Base-by-base conservation (phyloP, 2,329 filamentous ascomycete genomes). In the Botrytis paeoniae region DNA sequence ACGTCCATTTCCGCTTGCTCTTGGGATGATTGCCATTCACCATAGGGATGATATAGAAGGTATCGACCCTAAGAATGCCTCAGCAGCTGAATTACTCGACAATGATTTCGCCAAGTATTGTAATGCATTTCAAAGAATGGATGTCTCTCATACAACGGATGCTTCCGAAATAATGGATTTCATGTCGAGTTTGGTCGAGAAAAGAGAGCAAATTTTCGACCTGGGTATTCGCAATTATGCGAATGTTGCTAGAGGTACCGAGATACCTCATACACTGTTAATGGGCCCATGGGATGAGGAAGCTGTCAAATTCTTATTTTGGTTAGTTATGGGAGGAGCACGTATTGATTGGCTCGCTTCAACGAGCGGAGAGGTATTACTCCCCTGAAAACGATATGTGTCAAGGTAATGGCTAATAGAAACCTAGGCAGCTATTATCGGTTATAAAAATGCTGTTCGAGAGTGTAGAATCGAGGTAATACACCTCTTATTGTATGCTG, bases 241-340 rank as follows among this genome's bases (percentile, higher is more conserved):
- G 8, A 74, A 77, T 59, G 32, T 79, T 37, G 73, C 75, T 14
- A 43, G 72, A 32, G 71, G 66, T 14, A 69, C 74, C 29, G 75
- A 79, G 69, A 79, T 81, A 48, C 80, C 80, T 3, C 62, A 77
- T 32, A 77, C 74, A 41, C 74, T 81, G n/a, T 76, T 81, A 12
- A 69, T 72, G 14, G 78, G 80, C 18, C 79, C 79, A 16, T 81
- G 80, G 80, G 73, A 74, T 22, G 75, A 80, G 41, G 76, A 77
- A 0, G 73, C 74, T 48, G 65, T 79, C 10, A 74, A 73, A 43
- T 72, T 76, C 71, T 74, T 81, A 16, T 81, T 76, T 69, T 80
- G 79, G 77, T 65, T 81, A 16, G 73, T 76, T 18, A 78, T 76
- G 51, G 77, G 75, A 45, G 77, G 79, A 41, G 80, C 76, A 32